Evolutionary conservation across 2,329 filamentous ascomycete species (phyloP).

Genomic region (Magnaporthiopsis rhizophila): DNA sequence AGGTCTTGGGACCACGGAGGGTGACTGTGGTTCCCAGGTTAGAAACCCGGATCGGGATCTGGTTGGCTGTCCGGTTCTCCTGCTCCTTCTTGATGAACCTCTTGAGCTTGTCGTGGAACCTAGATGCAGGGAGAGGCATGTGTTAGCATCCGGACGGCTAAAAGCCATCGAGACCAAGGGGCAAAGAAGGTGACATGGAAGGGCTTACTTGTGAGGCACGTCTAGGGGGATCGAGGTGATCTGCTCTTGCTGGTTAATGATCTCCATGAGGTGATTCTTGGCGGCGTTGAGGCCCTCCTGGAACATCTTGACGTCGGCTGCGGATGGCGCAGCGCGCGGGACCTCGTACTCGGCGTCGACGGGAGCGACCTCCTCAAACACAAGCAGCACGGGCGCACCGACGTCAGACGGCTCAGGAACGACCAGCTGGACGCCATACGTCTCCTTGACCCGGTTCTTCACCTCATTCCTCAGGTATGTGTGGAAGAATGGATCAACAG

Average conservation of each 20-base stretch:
- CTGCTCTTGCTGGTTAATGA: conserved; percentile 51
- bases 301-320: conserved; percentile 44
- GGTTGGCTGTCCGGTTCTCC: conserved; percentile 43
- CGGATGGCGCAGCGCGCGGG: conserved; percentile 43
- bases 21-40: conserved; percentile 55
- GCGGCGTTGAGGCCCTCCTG: conserved; percentile 48
- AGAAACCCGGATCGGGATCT: conserved; percentile 53
- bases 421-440: conserved; percentile 66
- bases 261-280: conserved; percentile 45
- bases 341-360: conserved; percentile 40
- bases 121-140: not conserved
- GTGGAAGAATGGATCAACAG: conserved; percentile 74
- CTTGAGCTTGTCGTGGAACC: conserved; percentile 50
- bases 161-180: not conserved
- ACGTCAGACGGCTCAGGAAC: conserved; percentile 57
- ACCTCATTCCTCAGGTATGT: conserved; percentile 60
- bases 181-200: not conserved
- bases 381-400: conserved; percentile 58
- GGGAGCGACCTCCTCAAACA: conserved; percentile 43
- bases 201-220: conserved; percentile 43
- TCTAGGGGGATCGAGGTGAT: conserved; percentile 44
- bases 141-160: not conserved
- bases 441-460: conserved; percentile 53
- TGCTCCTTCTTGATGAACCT: conserved; percentile 60
- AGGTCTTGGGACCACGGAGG: conserved; percentile 67